These are phyloP conservation scores for Teratosphaeria zuluensis DNA, from an alignment of 2,329 filamentous ascomycete genomes.

Conservation along the genomic window DNA sequence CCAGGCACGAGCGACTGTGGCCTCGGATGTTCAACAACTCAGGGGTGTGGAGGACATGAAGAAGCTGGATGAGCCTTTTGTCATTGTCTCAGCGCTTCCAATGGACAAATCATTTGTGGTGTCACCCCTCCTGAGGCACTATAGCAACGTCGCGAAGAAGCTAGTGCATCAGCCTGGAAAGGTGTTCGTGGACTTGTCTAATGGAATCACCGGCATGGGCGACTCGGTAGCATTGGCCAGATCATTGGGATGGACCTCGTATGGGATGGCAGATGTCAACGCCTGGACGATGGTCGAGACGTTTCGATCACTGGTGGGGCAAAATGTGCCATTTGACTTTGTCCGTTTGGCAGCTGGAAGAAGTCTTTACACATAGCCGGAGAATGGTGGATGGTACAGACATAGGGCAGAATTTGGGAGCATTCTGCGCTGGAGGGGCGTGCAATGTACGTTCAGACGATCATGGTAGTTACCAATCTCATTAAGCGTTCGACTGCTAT, in stretches of 20 bases:
- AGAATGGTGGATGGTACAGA: constrained; percentile 1
- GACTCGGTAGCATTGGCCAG: constrained; percentile 63
- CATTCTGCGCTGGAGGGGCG: background rate
- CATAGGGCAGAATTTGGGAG: background rate
- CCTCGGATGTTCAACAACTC: constrained; percentile 54
- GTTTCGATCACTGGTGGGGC: constrained; percentile 65
- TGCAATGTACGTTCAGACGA: no score
- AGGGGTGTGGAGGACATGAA: constrained; percentile 70
- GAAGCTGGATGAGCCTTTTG: constrained; percentile 67
- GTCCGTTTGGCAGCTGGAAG: constrained; percentile 61
- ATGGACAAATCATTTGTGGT: constrained; percentile 72
- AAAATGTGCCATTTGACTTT: constrained; percentile 76
- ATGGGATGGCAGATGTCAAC: constrained; percentile 68
- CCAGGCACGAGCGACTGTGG: constrained; percentile 49
- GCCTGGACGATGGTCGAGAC: constrained; percentile 81
- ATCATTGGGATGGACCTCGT: constrained; percentile 67
- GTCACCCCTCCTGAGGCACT: constrained; percentile 66
- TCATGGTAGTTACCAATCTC: no score
- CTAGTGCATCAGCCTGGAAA: constrained; percentile 37
- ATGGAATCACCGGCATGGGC: constrained; percentile 50
- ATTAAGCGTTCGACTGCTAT: no score
- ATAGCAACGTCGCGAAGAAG: constrained; percentile 38
- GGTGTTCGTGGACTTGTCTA: constrained; percentile 73
- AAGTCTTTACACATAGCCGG: constrained; percentile 36
- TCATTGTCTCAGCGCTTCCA: constrained; percentile 69